phyloP scores from a whole-genome alignment of 2,329 filamentous ascomycete species.

The Metarhizium anisopliae region DNA sequence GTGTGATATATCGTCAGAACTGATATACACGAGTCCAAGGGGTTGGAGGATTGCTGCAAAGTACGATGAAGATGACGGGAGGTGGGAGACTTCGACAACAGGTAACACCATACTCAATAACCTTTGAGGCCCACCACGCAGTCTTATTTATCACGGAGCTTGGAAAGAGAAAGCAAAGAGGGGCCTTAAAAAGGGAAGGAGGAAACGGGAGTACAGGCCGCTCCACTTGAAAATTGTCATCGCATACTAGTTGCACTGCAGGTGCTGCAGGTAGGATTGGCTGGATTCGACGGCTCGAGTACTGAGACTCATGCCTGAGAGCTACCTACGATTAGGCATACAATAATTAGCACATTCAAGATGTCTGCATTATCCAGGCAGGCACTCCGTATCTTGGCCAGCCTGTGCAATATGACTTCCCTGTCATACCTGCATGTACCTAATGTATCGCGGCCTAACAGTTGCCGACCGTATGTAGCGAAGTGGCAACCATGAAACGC shows the following conservation, averaged over 20 bases:
- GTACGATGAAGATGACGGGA: conserved; percentile 74
- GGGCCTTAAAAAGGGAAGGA: background rate
- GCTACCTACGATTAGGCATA: background rate
- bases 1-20: conserved; percentile 1
- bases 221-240: background rate
- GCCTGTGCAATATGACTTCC: background rate
- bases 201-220: background rate
- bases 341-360: background rate
- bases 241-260: background rate
- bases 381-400: no score
- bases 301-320: no score
- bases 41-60: conserved; percentile 72
- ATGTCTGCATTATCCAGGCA: no score
- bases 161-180: no score
- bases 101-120: conserved; percentile 31
- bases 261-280: background rate
- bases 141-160: background rate
- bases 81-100: conserved; percentile 59
- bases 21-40: conserved; percentile 59
- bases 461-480: background rate
- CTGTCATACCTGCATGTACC: background rate
- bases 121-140: background rate
- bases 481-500: background rate
- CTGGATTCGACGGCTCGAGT: background rate
- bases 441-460: conserved; percentile 1